phyloP scores from a whole-genome alignment of 2,329 filamentous ascomycete genomes.

The Malbranchea zuffiana region DNA sequence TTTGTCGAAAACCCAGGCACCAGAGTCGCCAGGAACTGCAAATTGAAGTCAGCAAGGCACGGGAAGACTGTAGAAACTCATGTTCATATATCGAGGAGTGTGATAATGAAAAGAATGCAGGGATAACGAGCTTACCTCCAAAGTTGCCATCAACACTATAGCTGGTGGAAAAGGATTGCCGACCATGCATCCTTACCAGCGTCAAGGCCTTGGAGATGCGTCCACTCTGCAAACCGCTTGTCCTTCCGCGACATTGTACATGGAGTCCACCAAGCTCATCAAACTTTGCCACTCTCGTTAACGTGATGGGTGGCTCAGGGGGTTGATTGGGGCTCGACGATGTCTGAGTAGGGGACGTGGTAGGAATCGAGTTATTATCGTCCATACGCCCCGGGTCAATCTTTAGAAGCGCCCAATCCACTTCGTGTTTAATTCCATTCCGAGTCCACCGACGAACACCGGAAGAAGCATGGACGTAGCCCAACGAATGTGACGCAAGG shows the following conservation, averaged over 20 bases:
- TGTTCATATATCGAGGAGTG: constrained; percentile 6
- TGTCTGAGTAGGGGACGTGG: constrained; percentile 2
- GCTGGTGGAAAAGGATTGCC: constrained; percentile 65
- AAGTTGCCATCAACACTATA: constrained; percentile 53
- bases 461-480: constrained; percentile 78
- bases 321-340: constrained; percentile 5
- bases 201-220: constrained; percentile 66
- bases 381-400: constrained; percentile 63
- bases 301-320: constrained; percentile 24
- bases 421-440: constrained; percentile 69
- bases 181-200: constrained; percentile 77
- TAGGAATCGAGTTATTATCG: constrained; percentile 54
- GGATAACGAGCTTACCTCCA: constrained; percentile 34
- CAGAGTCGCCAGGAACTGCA: constrained; percentile 72
- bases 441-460: constrained; percentile 68
- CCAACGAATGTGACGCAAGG: constrained; percentile 66
- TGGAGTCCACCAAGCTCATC: constrained; percentile 57
- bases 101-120: constrained; percentile 16
- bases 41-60: constrained; percentile 12
- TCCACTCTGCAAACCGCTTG: constrained; percentile 70
- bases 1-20: constrained; percentile 84
- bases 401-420: constrained; percentile 88
- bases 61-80: no score
- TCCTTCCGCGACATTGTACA: constrained; percentile 82
- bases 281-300: constrained; percentile 47